These are phyloP conservation scores for Populus ilicifolia DNA, from an alignment of 345 rosid genomes.

Conservation along the genomic window DNA sequence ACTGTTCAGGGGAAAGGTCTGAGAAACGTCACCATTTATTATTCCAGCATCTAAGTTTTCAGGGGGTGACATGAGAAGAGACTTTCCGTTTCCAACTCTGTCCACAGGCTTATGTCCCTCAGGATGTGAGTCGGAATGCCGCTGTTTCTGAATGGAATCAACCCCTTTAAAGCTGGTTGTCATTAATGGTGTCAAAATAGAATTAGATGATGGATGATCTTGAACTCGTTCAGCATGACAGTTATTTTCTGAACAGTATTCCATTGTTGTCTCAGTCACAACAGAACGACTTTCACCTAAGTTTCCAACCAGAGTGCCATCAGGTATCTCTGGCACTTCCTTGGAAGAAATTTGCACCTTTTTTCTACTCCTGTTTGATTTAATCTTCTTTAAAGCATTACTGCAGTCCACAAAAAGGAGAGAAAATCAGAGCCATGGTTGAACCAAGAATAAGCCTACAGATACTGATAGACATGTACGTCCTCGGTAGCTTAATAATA, in stretches of 20 bases:
- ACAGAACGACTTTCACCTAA: background rate
- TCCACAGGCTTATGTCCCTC: constrained; percentile 1
- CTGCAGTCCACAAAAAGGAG: constrained; percentile 21
- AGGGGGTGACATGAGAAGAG: constrained; percentile 1
- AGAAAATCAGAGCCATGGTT: constrained; percentile 1
- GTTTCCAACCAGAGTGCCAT: constrained; percentile 11
- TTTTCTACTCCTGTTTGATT: constrained; percentile 13
- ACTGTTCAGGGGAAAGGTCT: background rate
- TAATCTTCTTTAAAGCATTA: constrained; percentile 17
- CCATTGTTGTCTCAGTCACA: constrained; percentile 6
- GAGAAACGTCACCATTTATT: constrained; percentile 2
- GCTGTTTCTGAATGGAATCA: constrained; percentile 12
- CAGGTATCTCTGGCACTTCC: constrained; percentile 7
- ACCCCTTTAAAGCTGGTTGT: background rate
- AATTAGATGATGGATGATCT: background rate
- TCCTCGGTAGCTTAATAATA: background rate
- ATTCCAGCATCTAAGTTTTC: background rate
- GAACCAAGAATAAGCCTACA: background rate
- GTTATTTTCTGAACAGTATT: constrained; percentile 6
- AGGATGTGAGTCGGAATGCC: background rate
- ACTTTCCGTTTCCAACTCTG: constrained; percentile 6
- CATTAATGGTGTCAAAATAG: background rate
- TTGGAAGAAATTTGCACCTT: constrained; percentile 6
- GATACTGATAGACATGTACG: background rate
- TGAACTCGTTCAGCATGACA: constrained; percentile 1